Evolutionary conservation across 192 early-diverging fungal genomes (phyloP), one percentile per base, ranked within the genome.

Genomic region (Coemansia sp.): DNA sequence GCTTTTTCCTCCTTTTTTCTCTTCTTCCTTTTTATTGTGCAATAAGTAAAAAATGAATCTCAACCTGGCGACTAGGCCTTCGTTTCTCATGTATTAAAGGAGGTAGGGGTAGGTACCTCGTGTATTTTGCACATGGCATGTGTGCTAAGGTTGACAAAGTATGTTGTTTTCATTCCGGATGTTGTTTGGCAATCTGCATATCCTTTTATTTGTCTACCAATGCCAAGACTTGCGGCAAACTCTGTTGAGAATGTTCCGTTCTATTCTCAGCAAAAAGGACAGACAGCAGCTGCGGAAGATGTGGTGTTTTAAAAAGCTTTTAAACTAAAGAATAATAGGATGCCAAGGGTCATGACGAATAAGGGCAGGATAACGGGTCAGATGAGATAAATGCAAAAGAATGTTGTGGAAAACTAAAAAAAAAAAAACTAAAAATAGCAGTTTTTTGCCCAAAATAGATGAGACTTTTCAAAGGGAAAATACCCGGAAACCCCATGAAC

Each of bases 101-200:
- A 6, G 34, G 8, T 3, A 34, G 3, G 34, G 34, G 8, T 8
- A 6, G 34, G 34, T 34, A 3, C 34, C 34, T 34, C 34, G 8
- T 34, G 34, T 34, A 34, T 34, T 13, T 67, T 56, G 74, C 68
- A 31, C 61, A 74, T 29, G 64, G 64, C 58, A 46, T 34, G 34
- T 46, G 21, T 46, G 45, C n/a, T n/a, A n/a, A 16, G 21, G 3
- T 46, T 21, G 45, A 7, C 45, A 46, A 46, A 42, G 7, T 42
- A 42, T 42, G 40, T 42, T 10, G 16, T 42, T 42, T 42, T 16
- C n/a, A 8, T 34, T 34, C 8, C 34, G 34, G 45, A 46, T 21
- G 45, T 46, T 46, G 45, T 51, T 23, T 51, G 21, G n/a, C n/a
- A n/a, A n/a, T n/a, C n/a, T n/a, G n/a, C n/a, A n/a, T n/a, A n/a